Conservation (phyloP, 129 eudicot species). For the Flaveria brownii region DNA sequence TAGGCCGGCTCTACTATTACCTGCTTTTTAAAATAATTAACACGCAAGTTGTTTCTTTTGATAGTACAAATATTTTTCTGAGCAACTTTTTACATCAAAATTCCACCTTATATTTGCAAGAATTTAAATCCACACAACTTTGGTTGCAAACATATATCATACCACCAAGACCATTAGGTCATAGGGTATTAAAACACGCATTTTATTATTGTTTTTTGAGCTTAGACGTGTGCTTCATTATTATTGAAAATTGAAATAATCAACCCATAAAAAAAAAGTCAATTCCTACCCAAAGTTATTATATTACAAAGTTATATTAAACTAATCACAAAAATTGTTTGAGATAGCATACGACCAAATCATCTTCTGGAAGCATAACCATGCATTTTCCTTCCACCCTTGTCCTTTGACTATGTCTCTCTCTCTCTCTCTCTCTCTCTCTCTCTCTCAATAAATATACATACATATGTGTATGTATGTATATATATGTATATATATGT, state of each 20-base stretch:
- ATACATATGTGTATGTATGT: not conserved
- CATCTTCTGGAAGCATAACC: conserved; percentile 13
- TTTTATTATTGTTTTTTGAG: not conserved
- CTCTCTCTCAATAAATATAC: too few species aligned
- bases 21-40: not conserved
- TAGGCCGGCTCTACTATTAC: too few species aligned
- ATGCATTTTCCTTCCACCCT: not conserved
- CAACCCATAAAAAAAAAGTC: conserved; percentile 7
- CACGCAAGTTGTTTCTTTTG: not conserved
- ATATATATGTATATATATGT: not conserved
- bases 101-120: too few species aligned
- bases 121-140: too few species aligned
- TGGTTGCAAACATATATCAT: too few species aligned
- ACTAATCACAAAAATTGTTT: not conserved
- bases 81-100: too few species aligned
- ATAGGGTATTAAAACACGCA: not conserved
- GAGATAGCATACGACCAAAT: conserved; percentile 10
- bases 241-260: not conserved
- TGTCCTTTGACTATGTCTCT: not conserved
- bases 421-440: too few species aligned
- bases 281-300: conserved; percentile 6
- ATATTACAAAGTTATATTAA: not conserved
- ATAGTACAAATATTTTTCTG: not conserved
- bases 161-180: not conserved
- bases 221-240: conserved; percentile 8